Percentiles rank a stretch among this genome's conserved stretches.
These are phyloP conservation scores for Iris macrosiphon DNA, from an alignment of 106 monocot genomes.

Conservation along the genomic window DNA sequence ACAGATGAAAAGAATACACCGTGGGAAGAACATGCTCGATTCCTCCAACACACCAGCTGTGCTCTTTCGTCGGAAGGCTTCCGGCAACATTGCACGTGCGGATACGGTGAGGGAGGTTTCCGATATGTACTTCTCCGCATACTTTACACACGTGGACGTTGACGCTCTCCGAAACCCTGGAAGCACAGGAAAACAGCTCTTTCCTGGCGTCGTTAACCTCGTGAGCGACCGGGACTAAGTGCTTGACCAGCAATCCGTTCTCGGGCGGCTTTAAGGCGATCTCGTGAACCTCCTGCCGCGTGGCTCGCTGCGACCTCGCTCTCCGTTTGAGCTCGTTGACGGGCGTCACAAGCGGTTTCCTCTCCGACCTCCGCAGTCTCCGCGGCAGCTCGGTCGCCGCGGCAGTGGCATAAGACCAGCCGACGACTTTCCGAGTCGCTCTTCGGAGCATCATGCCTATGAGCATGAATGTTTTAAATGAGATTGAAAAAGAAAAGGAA, in stretches of 20 bases:
- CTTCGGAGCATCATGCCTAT: too few species aligned
- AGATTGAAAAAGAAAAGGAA: too few species aligned
- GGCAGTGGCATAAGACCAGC: not conserved
- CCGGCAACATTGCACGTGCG: slow-evolving; percentile 35
- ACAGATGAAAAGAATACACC: slow-evolving; percentile 49
- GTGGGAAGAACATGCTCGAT: slow-evolving; percentile 39
- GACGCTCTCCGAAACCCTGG: slow-evolving; percentile 6
- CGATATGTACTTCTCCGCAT: slow-evolving; percentile 44
- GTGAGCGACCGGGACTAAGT: slow-evolving; percentile 30
- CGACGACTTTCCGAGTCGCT: too few species aligned
- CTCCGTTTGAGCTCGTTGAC: slow-evolving; percentile 38
- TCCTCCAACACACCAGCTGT: slow-evolving; percentile 34
- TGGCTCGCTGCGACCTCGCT: slow-evolving; percentile 14
- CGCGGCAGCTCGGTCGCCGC: slow-evolving; percentile 3
- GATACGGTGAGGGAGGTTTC: slow-evolving; percentile 30
- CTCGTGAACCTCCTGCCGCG: slow-evolving; percentile 32
- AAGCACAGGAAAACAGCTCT: slow-evolving; percentile 22
- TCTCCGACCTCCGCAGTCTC: slow-evolving; percentile 10
- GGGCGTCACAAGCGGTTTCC: slow-evolving; percentile 40
- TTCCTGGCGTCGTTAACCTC: slow-evolving; percentile 26
- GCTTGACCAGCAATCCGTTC: slow-evolving; percentile 39
- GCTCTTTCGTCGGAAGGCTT: slow-evolving; percentile 29
- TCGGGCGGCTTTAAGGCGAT: slow-evolving; percentile 26
- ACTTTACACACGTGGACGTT: slow-evolving; percentile 38
- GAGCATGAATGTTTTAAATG: too few species aligned